A percentile compares a stretch with the other conserved stretches of the same genome.
Evolutionary conservation across 179 eudicot species (phyloP).

Genomic region (Actinidia chinensis): DNA sequence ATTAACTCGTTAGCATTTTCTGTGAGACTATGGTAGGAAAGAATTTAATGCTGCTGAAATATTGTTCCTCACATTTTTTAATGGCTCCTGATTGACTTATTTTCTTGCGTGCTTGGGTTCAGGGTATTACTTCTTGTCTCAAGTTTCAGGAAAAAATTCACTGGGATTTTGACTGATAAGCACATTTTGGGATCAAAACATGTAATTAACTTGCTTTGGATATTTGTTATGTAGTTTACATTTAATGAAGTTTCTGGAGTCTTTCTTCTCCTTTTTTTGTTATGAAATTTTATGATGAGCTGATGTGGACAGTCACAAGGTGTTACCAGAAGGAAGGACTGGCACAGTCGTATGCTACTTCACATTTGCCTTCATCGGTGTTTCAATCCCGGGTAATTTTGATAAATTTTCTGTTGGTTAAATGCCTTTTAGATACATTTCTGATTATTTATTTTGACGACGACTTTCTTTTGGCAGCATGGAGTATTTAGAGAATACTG

Average conservation of each 20-base stretch:
- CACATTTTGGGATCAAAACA: slow-evolving; percentile 81
- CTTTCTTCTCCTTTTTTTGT: not conserved
- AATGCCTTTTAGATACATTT: not conserved
- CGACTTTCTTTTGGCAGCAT: slow-evolving; percentile 43
- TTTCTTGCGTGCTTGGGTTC: slow-evolving; percentile 29
- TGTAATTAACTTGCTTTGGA: slow-evolving; percentile 45
- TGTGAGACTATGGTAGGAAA: slow-evolving; percentile 71
- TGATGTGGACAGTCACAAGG: slow-evolving; percentile 41
- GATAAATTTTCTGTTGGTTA: slow-evolving; percentile 18
- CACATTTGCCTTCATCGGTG: slow-evolving; percentile 44
- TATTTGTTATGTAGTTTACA: slow-evolving; percentile 11
- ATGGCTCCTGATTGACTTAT: slow-evolving; percentile 16
- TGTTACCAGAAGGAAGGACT: slow-evolving; percentile 72
- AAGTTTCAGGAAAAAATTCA: slow-evolving; percentile 70
- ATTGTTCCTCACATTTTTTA: not conserved
- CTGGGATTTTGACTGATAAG: slow-evolving; percentile 60
- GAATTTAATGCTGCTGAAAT: slow-evolving; percentile 1
- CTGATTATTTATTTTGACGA: slow-evolving; percentile 3
- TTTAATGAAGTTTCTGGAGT: not conserved
- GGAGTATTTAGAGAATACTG: slow-evolving; percentile 62
- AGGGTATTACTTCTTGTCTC: slow-evolving; percentile 76
- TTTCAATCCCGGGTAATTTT: slow-evolving; percentile 49
- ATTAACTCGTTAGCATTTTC: slow-evolving; percentile 58
- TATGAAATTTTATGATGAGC: slow-evolving; percentile 26
- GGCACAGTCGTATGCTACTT: slow-evolving; percentile 68